Percentiles rank a stretch among this genome's conserved stretches.
Conservation (phyloP, 2,329 filamentous ascomycete species). For the Rhynchosporium graminicola region DNA sequence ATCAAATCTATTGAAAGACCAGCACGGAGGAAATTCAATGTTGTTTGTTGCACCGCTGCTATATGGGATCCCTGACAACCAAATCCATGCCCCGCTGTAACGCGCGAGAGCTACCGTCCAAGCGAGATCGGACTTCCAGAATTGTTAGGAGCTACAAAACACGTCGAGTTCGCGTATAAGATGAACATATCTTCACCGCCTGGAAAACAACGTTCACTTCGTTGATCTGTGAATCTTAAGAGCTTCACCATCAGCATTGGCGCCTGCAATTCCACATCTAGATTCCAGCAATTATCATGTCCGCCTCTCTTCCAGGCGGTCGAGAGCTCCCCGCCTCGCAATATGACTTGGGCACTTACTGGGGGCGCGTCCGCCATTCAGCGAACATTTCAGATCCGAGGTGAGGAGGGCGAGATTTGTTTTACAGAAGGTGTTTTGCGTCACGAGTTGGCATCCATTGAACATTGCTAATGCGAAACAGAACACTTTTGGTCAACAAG, state of each 20-base stretch:
- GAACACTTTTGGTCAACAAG: slow-evolving; percentile 80
- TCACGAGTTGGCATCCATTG: background rate
- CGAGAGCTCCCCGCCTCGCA: slow-evolving; percentile 89
- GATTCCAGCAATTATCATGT: slow-evolving; percentile 50
- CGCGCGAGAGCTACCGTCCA: no score
- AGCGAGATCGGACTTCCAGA: no score
- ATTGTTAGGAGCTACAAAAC: no score
- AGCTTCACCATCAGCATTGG: background rate
- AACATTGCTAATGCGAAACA: slow-evolving; percentile 44
- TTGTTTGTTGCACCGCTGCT: no score
- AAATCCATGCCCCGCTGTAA: no score
- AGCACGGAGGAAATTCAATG: no score
- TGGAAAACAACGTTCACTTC: background rate
- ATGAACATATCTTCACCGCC: background rate
- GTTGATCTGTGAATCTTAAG: background rate
- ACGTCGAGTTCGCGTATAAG: background rate
- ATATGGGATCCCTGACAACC: no score
- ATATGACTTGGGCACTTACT: slow-evolving; percentile 91
- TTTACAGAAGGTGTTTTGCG: slow-evolving; percentile 16
- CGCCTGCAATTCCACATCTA: background rate
- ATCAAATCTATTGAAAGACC: no score
- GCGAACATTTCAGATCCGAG: slow-evolving; percentile 91
- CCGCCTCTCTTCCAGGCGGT: slow-evolving; percentile 63
- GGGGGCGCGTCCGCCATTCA: slow-evolving; percentile 89
- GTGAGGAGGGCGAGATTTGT: slow-evolving; percentile 57